Base-by-base conservation (phyloP, 306 rosid species). In the Rosa lucieae region DNA sequence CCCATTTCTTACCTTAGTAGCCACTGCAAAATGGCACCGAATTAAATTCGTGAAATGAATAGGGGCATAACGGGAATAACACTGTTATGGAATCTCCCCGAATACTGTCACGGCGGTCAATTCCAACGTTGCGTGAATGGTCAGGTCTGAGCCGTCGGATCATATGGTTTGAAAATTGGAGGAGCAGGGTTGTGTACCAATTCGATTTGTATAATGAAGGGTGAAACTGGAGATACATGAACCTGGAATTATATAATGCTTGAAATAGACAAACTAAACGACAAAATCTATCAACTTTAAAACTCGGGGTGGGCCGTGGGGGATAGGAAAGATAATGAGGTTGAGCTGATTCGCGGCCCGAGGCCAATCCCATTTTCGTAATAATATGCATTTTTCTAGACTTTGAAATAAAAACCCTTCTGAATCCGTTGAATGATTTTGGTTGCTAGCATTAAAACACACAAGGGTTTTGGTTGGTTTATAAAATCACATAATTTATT, bases 181-280 rank as follows among this genome's bases (percentile, higher is more conserved):
- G 26, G 26, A 23, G 26, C 26, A 23, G 26, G 26, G 26, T 23
- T 23, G 26, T 23, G 26, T 23, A 23, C 26, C 26, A 23, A 23
- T 23, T 23, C 26, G 26, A 23, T 23, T 23, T 23, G 26, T 23
- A 23, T 23, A 23, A 23, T 23, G 26, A 23, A 23, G 26, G 26
- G 26, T 23, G 26, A 23, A 23, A 52, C 29, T 14, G 18, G 21
- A 56, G 84, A 77, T 77, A 74, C 87, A 80, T 72, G 79, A 40
- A 76, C 61, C 76, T 47, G 20, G 55, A 8, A 40, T 58, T 40
- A 56, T 48, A 58, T 70, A 52, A 55, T 11, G 15, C 18, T 46
- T 69, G 35, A 43, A 29, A 75, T 5, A 23, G 67, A 15, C 43
- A 39, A 21, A 39, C 72, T 43, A 73, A 47, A 47, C 75, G 86